Conservation (phyloP, 805 yeast genomes). For the Clavispora carvajalis region DNA sequence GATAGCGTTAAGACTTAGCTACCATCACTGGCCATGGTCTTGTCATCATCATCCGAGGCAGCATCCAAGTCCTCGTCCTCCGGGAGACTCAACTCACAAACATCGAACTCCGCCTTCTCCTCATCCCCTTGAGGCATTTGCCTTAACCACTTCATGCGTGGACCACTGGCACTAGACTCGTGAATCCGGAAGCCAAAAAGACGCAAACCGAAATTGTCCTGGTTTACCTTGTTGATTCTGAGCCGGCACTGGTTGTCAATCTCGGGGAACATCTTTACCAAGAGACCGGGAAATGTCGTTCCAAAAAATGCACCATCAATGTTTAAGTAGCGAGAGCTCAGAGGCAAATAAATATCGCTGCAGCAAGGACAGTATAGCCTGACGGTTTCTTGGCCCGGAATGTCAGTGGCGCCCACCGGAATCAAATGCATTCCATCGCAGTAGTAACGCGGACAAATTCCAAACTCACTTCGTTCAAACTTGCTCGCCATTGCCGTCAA, state of each 20-base stretch:
- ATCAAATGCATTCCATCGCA: conserved; percentile 88
- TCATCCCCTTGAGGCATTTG: conserved; percentile 60
- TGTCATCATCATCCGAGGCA: conserved; percentile 30
- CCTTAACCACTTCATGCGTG: conserved; percentile 95
- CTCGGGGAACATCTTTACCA: conserved; percentile 88
- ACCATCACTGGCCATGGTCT: conserved; percentile 40
- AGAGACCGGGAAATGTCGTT: conserved; percentile 89
- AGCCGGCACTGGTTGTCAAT: conserved; percentile 69
- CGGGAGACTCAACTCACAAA: conserved; percentile 61
- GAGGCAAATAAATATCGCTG: conserved; percentile 83
- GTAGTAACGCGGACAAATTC: conserved; percentile 82
- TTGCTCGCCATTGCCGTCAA: conserved; percentile 89
- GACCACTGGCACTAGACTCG: conserved; percentile 72
- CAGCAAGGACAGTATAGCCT: conserved; percentile 93
- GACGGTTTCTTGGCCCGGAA: conserved; percentile 88
- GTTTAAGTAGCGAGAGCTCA: conserved; percentile 77
- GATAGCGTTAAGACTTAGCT: conserved; percentile 2
- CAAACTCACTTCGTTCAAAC: conserved; percentile 84
- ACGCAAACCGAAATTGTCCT: conserved; percentile 60
- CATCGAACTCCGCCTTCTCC: conserved; percentile 57
- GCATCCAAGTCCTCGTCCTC: conserved; percentile 23
- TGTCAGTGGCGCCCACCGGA: conserved; percentile 88
- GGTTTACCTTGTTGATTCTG: conserved; percentile 43
- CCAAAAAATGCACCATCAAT: conserved; percentile 98
- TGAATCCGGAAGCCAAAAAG: conserved; percentile 84